Evolutionary conservation across 2,329 filamentous ascomycete genomes (phyloP), one percentile per base, ranked within the genome.

Genomic region (Malbranchea cinnamomea): DNA sequence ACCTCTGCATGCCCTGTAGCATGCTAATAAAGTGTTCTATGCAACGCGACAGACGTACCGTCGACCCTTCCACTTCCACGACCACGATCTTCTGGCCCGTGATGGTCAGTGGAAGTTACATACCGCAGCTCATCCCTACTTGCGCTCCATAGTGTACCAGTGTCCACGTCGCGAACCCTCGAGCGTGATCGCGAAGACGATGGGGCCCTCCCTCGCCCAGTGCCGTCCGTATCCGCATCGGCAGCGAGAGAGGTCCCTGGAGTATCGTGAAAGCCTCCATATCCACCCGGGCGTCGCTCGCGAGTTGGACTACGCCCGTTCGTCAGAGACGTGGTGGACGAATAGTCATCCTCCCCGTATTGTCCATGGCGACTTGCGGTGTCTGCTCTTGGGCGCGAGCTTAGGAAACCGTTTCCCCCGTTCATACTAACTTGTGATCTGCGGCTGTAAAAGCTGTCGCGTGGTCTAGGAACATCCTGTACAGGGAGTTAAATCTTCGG

Each of bases 201-300:
- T 21, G 41, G 29, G 18, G 34, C 32, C 16, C 44, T 41, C 23
- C 42, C 45, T 21, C 46, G 42, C 20, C 50, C 51, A 18, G 46
- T 42, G 6, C 53, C 44, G 24, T 37, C 23, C 33, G 49, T 39
- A 32, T 53, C 52, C 9, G 48, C 37, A n/a, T n/a, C 25, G 46
- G 43, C 30, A 45, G 45, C 18, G 46, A 37, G 5, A 47, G 27
- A 22, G 54, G 52, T 11, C 46, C 35, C 17, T 53, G 52, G 27
- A 22, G 54, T 53, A 12, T 46, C 35, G 17, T 53, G 52, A 27
- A 61, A 59, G 16, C 57, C 57, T 20, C 58, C 57, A 33, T 61
- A 62, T 14, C 57, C 59, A 24, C 57, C 57, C 2, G 54, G 45
- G 13, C 58, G 53, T 26, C 47, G 51, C 12, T 53, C 54, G 26